A percentile compares a stretch with the other conserved stretches of the same genome.
Conservation (phyloP, 805 yeast species). For the Kluyveromyces dobzhanskii region DNA sequence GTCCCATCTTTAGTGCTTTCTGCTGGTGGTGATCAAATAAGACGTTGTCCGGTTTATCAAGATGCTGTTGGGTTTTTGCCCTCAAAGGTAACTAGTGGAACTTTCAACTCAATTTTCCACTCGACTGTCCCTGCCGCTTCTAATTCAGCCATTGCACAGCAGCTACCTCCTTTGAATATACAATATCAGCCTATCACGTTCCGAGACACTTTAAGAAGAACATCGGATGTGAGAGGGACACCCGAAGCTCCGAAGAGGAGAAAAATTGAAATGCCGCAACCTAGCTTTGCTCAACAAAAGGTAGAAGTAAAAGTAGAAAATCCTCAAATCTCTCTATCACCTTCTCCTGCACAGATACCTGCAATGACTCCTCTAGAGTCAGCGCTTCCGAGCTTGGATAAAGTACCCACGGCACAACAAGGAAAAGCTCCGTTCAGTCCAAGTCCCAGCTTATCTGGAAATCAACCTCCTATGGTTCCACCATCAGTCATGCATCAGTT, state of each 20-base stretch:
- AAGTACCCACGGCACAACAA: not conserved
- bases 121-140: constrained; percentile 3
- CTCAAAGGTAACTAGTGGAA: constrained; percentile 11
- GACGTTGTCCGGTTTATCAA: constrained; percentile 32
- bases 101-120: constrained; percentile 3
- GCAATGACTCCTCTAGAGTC: not conserved
- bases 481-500: not conserved
- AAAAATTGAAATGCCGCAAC: constrained; percentile 8
- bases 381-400: not conserved
- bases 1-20: constrained; percentile 28
- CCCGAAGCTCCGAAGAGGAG: constrained; percentile 18
- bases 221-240: constrained; percentile 12
- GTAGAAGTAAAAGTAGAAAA: not conserved
- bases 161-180: constrained; percentile 26
- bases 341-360: not conserved
- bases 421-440: not conserved
- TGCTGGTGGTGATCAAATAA: constrained; percentile 26
- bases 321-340: not conserved
- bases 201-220: constrained; percentile 11
- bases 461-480: not conserved
- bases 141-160: constrained; percentile 13
- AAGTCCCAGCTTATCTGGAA: not conserved
- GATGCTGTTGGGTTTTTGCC: constrained; percentile 28
- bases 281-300: not conserved
- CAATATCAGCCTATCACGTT: constrained; percentile 27